A percentile compares a stretch with the other conserved stretches of the same genome.
These are phyloP conservation scores for Oemleria cerasiformis DNA, from an alignment of 306 rosid genomes.

Conservation along the genomic window DNA sequence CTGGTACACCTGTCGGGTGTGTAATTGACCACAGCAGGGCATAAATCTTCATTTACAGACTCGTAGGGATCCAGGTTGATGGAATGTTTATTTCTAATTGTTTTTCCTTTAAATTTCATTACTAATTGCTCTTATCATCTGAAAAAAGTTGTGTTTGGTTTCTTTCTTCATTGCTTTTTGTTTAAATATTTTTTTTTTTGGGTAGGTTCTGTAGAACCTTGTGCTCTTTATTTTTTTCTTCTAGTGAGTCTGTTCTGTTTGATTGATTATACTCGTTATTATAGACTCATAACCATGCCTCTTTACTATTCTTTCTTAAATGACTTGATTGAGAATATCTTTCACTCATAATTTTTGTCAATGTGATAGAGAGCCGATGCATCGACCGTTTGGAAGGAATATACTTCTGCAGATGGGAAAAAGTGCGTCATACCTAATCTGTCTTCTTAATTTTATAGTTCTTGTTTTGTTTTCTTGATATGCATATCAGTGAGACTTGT, in stretches of 20 bases:
- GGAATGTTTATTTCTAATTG: conserved; percentile 18
- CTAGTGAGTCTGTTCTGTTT: not conserved
- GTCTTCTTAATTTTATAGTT: conserved; percentile 18
- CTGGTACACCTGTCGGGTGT: conserved; percentile 4
- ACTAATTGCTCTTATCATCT: conserved; percentile 15
- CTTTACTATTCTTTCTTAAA: conserved; percentile 24
- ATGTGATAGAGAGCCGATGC: conserved; percentile 96
- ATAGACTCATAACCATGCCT: not conserved
- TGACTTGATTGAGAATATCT: conserved; percentile 23
- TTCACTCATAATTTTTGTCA: conserved; percentile 41
- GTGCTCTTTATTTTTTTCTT: not conserved
- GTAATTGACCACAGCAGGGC: conserved; percentile 7
- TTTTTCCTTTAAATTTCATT: not conserved
- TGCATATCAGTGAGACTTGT: not conserved
- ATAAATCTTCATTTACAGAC: not conserved
- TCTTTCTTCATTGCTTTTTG: conserved; percentile 19
- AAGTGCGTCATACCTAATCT: conserved; percentile 51
- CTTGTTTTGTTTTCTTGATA: conserved; percentile 10
- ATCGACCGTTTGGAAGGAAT: conserved; percentile 99
- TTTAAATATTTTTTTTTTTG: conserved; percentile 11
- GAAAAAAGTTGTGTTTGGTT: conserved; percentile 11
- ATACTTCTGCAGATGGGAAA: conserved; percentile 88
- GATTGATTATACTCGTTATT: not conserved
- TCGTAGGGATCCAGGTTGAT: conserved; percentile 5
- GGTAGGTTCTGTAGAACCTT: conserved; percentile 8